Evolutionary conservation across 257 asterid genomes (phyloP).

Genomic region (Leonotis leonurus): DNA sequence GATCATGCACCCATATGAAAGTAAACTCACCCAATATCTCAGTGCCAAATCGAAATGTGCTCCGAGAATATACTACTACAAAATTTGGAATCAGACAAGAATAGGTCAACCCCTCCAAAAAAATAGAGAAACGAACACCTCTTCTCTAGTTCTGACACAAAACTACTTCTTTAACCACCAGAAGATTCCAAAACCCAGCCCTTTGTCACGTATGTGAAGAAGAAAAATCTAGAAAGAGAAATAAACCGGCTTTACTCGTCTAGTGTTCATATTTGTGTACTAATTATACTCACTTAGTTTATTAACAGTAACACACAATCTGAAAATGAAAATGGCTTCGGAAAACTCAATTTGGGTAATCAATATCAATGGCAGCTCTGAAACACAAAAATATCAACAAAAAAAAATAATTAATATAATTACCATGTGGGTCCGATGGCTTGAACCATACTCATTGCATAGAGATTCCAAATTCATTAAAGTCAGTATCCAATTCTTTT

Average conservation of each 20-base stretch:
- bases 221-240: slow-evolving; percentile 10
- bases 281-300: neutral
- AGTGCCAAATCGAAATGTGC: slow-evolving; percentile 24
- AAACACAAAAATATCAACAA: too few relatives aligned
- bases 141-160: slow-evolving; percentile 45
- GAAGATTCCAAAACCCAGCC: slow-evolving; percentile 65
- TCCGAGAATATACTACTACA: too few relatives aligned
- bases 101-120: slow-evolving; percentile 64
- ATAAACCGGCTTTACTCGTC: neutral
- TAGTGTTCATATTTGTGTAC: neutral
- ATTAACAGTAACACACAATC: slow-evolving; percentile 8
- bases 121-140: slow-evolving; percentile 22
- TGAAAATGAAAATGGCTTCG: too few relatives aligned
- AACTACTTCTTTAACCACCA: slow-evolving; percentile 34
- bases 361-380: slow-evolving; percentile 48
- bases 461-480: slow-evolving; percentile 30
- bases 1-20: slow-evolving; percentile 4
- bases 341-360: slow-evolving; percentile 27
- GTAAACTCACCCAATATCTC: slow-evolving; percentile 34
- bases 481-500: neutral
- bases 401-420: too few relatives aligned
- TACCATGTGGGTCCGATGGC: slow-evolving; percentile 41
- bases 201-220: slow-evolving; percentile 31
- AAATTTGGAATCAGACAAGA: slow-evolving; percentile 26
- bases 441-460: slow-evolving; percentile 46